Base-by-base conservation (phyloP, 163 green algal genomes). In the Chlorella variabilis region DNA sequence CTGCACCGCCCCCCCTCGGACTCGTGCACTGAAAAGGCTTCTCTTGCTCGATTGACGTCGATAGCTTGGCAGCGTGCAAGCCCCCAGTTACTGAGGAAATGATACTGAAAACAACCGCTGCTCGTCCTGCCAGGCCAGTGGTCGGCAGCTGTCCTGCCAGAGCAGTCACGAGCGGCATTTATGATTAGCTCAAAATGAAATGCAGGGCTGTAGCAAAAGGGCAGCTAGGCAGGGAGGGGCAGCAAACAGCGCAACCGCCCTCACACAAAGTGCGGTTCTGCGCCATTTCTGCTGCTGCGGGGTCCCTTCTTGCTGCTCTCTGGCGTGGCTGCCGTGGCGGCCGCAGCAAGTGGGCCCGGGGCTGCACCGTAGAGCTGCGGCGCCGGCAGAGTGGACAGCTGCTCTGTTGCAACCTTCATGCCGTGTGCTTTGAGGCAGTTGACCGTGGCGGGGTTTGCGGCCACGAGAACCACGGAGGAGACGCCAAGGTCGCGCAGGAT, bases 401-500 rank as follows among this genome's bases (percentile, higher is more conserved):
- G 54, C 66, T 83, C 51, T 7, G 49, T 31, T n/a, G n/a, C n/a
- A 8, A 84, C 84, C 0, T 71, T 45, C 15, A 92, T 75, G 45
- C 88, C 88, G 45, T 86, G 89, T 15, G 78, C 88, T 13, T 79
- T 45, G 73, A 94, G 83, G 56, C 80, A 80, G 74, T 84, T 79
- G 0, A 71, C 70, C 62, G 90, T 81, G 51, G 71, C 81, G 1
- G 86, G 84, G 76, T 94, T 94, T 75, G 89, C 90, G 6, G 87
- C 90, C 83, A 97, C 89, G 42, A 98, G 67, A 29, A 77, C 42
- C n/a, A 98, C 87, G 4, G 86, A 88, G 11, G 29, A 34, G n/a
- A 98, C 92, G 9, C 91, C 91, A 27, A 98, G 65, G 58, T 95
- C 86, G 2, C 71, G 79, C 58, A 97, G 74, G 69, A 98, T 97